Evolutionary conservation across 78 protist species (phyloP), one percentile per base, ranked within the genome.

Genomic region (Dictyostelium purpureum): DNA sequence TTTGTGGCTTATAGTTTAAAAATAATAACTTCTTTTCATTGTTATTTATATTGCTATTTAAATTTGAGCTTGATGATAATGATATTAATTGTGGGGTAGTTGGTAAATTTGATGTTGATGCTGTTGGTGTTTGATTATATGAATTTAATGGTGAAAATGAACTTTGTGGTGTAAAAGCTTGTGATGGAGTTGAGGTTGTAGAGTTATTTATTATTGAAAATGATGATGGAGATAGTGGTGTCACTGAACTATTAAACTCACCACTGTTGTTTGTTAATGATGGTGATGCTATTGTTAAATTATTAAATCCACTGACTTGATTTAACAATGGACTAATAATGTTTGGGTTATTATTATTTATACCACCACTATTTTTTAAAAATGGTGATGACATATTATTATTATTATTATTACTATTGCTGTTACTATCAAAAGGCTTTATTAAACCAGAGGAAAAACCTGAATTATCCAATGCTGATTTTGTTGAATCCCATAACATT

Each of bases 1-100:
- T 85, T 59, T 85, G 92, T 24, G 70, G 80, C 4, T 24, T 37
- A 47, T 45, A 85, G 5, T 70, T 33, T 85, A 56, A 45, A 85
- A 43, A 45, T 11, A 85, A 24, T 1, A 77, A 40, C 40, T 24
- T 52, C 11, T 57, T 52, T 19, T 77, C 71, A 40, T 10, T 42
- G 14, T 42, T 42, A 6, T 4, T 69, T n/a, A n/a, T n/a, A n/a
- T n/a, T n/a, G n/a, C n/a, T n/a, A n/a, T n/a, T n/a, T 16, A 31
- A 16, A 33, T 24, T 26, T 11, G 40, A n/a, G n/a, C 40, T 9
- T 28, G 67, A 28, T n/a, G n/a, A n/a, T 18, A 35, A 63, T 33
- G 3, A 33, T 16, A 14, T 63, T 61, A n/a, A 47, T 31, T 61
- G 69, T 31, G n/a, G 67, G 42, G 19, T 28, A 9, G 28, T 31